Evolutionary conservation across 352 stramenopile species (phyloP).

Genomic region (Pythium scleroteichum): DNA sequence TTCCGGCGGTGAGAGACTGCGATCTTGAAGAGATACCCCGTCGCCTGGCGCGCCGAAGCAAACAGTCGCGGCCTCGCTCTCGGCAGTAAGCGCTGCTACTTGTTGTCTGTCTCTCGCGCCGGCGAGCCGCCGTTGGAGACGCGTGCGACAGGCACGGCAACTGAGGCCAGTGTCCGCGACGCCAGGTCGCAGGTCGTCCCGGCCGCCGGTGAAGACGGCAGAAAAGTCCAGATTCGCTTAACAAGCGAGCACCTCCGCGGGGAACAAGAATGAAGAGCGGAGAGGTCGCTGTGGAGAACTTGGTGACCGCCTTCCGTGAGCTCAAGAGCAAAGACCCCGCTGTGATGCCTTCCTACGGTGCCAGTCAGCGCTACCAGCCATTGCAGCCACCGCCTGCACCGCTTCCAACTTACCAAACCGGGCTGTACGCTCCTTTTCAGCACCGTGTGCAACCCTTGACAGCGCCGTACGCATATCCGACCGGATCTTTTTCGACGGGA

Average conservation of each 20-base stretch:
- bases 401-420: slow-evolving; percentile 9
- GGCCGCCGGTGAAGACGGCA: background rate
- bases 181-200: slow-evolving; percentile 12
- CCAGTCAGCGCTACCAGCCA: slow-evolving; percentile 9
- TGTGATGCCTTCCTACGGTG: slow-evolving; percentile 3
- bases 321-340: slow-evolving; percentile 22
- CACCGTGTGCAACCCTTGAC: background rate
- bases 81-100: background rate
- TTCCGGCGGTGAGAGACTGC: slow-evolving; percentile 2
- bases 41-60: too few relatives aligned
- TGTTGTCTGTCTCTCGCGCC: too few relatives aligned
- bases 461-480: background rate
- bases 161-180: slow-evolving; percentile 5
- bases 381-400: slow-evolving; percentile 5
- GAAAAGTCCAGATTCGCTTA: slow-evolving; percentile 3
- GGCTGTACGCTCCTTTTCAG: slow-evolving; percentile 4
- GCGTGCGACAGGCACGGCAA: slow-evolving; percentile 11
- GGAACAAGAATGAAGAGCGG: slow-evolving; percentile 29
- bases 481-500: background rate
- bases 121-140: slow-evolving; percentile 13
- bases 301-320: slow-evolving; percentile 29
- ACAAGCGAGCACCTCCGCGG: background rate
- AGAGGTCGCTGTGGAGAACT: slow-evolving; percentile 46
- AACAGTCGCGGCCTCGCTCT: too few relatives aligned
- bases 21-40: slow-evolving; percentile 1